Conservation (phyloP, 2,329 filamentous ascomycete species). For the Knufia petricola region DNA sequence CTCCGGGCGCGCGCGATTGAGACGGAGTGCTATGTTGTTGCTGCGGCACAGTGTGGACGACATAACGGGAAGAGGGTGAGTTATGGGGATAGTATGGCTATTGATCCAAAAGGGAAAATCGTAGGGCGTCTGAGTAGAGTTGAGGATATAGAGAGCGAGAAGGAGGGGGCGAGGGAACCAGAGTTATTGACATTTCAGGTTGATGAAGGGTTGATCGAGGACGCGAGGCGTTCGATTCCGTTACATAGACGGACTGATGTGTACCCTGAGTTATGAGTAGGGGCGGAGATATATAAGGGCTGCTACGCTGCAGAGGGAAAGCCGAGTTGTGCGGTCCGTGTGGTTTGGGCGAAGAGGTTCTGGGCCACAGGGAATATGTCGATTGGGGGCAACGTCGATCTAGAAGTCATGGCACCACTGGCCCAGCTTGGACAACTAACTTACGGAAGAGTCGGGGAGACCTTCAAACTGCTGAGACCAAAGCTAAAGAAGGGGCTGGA, state of each 20-base stretch:
- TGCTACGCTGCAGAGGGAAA: too few relatives aligned
- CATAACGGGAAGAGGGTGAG: constrained; percentile 69
- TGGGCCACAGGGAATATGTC: too few relatives aligned
- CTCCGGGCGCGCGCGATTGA: constrained; percentile 77
- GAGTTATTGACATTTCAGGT: constrained; percentile 45
- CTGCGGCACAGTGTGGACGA: constrained; percentile 68
- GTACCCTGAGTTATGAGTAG: constrained; percentile 34
- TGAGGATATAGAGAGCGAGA: constrained; percentile 32
- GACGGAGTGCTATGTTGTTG: constrained; percentile 77
- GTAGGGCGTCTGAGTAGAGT: constrained; percentile 49
- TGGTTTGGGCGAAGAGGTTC: too few relatives aligned
- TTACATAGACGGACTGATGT: constrained; percentile 46
- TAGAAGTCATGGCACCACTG: too few relatives aligned
- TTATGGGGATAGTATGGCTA: constrained; percentile 76
- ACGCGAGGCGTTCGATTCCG: constrained; percentile 47
- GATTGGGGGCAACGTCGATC: too few relatives aligned
- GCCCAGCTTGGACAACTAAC: too few relatives aligned
- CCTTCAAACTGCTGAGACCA: too few relatives aligned
- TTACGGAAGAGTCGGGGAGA: too few relatives aligned
- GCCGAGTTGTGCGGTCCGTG: too few relatives aligned
- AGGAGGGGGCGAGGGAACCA: constrained; percentile 27
- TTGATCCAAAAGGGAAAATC: constrained; percentile 79
- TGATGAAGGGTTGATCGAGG: constrained; percentile 43
- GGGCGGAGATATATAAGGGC: too few relatives aligned
- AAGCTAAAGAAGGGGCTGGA: too few relatives aligned